Evolutionary conservation across 331 rosid species (phyloP).

Genomic region (Saraca asoca): DNA sequence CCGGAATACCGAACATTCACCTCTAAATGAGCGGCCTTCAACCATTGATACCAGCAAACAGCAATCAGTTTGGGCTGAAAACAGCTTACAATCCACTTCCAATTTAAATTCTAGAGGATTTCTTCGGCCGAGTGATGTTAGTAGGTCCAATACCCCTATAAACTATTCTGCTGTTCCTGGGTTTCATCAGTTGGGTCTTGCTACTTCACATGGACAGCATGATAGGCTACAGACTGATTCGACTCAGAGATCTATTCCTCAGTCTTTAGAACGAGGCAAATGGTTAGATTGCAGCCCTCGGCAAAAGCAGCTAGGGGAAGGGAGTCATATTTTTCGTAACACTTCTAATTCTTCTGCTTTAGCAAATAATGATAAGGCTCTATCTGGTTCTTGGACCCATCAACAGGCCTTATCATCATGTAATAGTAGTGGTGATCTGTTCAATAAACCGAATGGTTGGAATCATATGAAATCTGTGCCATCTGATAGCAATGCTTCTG

Average conservation of each 20-base stretch:
- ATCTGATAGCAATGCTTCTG: slow-evolving; percentile 51
- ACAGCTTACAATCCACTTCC: slow-evolving; percentile 59
- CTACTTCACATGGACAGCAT: slow-evolving; percentile 55
- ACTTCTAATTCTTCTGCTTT: slow-evolving; percentile 22
- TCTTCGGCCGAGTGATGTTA: slow-evolving; percentile 52
- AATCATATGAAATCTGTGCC: slow-evolving; percentile 61
- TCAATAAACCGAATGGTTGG: slow-evolving; percentile 84
- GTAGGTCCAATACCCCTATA: slow-evolving; percentile 46
- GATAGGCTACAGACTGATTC: slow-evolving; percentile 58
- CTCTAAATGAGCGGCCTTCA: slow-evolving; percentile 63
- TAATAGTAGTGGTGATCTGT: slow-evolving; percentile 49
- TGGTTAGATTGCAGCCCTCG: slow-evolving; percentile 71
- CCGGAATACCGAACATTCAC: slow-evolving; percentile 56
- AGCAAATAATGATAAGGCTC: too few species aligned
- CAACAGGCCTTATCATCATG: too few species aligned
- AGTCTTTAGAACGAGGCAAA: slow-evolving; percentile 64
- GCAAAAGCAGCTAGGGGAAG: slow-evolving; percentile 63
- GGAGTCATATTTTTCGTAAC: slow-evolving; percentile 57
- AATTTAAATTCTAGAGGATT: slow-evolving; percentile 57
- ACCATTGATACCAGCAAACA: slow-evolving; percentile 57
- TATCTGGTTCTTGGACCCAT: too few species aligned
- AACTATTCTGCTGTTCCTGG: slow-evolving; percentile 60
- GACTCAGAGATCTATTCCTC: slow-evolving; percentile 61
- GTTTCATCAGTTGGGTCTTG: slow-evolving; percentile 65
- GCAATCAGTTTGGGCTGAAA: slow-evolving; percentile 67